Evolutionary conservation across 768 basidiomycete genomes (phyloP), one percentile per base, ranked within the genome.

Genomic region (Kwoniella mangroviensis): DNA sequence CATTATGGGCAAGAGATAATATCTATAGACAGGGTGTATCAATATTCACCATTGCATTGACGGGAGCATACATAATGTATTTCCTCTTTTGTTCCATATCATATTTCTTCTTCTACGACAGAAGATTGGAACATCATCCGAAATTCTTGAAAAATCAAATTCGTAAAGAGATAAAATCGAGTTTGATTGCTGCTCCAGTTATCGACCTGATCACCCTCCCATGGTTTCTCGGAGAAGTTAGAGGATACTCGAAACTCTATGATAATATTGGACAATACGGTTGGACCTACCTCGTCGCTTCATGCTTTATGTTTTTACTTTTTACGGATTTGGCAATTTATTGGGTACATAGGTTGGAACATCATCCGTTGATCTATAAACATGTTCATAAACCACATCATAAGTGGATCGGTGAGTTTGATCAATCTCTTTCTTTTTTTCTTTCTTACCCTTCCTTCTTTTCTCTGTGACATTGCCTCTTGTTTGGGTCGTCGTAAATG

Each of bases 361-460:
- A 99, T 81, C 85, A 90, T 68, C 96, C 96, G 1, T 65, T 86
- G 49, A 75, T 97, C 68, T 99, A 99, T 87, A 98, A 96, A 82
- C 84, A 86, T 67, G 77, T 99, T 56, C 97, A 99, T 84, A 99
- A 99, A 83, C 94, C 96, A 1, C 97, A 99, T 82, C 97, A 99
- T 87, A 95, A 92, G 84, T 99, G 97, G 97, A 86, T 98, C 73
- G 89, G 94, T 96, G 83, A 66, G 94, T 89, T 41, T 19, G 19
- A 26, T 54, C 1, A n/a, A n/a, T 4, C 17, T 24, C 45, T 42
- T 22, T 9, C 59, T 49, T 24, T 13, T 2, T 4, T 21, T 24
- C 45, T 42, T 22, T 9, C 59, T 49, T 24, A 21, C 5, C 19
- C 28, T 19, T 6, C 22, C 13, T 22, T 41, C 43, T 28, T 43